Conservation (phyloP, 805 yeast species). For the Candida nanaspora region DNA sequence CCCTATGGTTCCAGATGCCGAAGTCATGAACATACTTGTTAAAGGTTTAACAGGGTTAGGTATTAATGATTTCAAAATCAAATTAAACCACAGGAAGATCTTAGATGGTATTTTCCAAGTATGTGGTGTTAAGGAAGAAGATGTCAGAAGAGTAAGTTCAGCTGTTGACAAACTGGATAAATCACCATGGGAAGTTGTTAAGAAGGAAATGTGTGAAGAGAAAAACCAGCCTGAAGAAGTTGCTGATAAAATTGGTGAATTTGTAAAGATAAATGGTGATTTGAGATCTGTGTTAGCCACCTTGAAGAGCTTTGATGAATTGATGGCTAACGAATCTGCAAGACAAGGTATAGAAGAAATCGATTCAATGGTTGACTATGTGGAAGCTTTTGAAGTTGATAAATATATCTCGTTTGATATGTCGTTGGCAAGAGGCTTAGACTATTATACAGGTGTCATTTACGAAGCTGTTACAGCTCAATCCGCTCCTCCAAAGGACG, state of each 20-base stretch:
- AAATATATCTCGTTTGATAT: conserved; percentile 74
- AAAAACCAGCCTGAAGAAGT: conserved; percentile 87
- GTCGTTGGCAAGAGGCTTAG: conserved; percentile 95
- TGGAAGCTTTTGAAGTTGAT: conserved; percentile 75
- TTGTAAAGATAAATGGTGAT: conserved; percentile 80
- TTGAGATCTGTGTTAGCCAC: conserved; percentile 50
- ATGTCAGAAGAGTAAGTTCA: conserved; percentile 85
- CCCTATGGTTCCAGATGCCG: conserved; percentile 95
- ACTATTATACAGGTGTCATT: conserved; percentile 94
- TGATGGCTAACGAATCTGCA: conserved; percentile 65
- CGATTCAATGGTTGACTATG: conserved; percentile 63
- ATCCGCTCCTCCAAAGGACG: conserved; percentile 90
- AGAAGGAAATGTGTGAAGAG: conserved; percentile 85
- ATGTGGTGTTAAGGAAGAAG: conserved; percentile 91
- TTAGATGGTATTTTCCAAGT: conserved; percentile 93
- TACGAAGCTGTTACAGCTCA: conserved; percentile 95
- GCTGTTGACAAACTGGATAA: conserved; percentile 97
- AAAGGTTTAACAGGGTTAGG: conserved; percentile 84
- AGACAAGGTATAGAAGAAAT: conserved; percentile 77
- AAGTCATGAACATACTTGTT: conserved; percentile 69
- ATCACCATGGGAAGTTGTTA: conserved; percentile 91
- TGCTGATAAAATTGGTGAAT: conserved; percentile 89
- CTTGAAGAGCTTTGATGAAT: conserved; percentile 49
- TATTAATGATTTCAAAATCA: conserved; percentile 81
- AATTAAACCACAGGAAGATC: conserved; percentile 91